These are phyloP conservation scores for Hyaloperonospora brassicae DNA, from an alignment of 352 stramenopile species.

Conservation along the genomic window DNA sequence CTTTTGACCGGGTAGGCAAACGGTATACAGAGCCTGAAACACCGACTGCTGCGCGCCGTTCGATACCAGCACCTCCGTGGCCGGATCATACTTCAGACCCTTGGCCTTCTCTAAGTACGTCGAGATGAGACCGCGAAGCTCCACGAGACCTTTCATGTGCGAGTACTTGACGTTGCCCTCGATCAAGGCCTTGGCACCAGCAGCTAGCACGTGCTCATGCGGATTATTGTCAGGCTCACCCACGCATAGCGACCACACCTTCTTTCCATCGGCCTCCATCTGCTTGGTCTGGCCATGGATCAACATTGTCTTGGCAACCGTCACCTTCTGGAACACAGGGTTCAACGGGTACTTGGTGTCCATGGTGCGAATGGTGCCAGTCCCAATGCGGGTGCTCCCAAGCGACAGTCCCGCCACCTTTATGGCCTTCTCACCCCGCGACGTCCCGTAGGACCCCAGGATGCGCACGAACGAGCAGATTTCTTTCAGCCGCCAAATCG, in stretches of 20 bases:
- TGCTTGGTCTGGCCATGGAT: constrained; percentile 93
- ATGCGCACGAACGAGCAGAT: constrained; percentile 80
- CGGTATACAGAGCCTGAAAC: constrained; percentile 87
- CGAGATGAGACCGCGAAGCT: constrained; percentile 84
- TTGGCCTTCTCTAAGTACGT: constrained; percentile 87
- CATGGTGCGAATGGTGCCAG: constrained; percentile 32
- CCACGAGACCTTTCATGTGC: constrained; percentile 87
- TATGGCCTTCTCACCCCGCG: constrained; percentile 13
- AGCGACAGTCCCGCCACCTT: constrained; percentile 10
- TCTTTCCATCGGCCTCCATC: constrained; percentile 89
- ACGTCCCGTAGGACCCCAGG: constrained; percentile 73
- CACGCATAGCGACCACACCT: constrained; percentile 90
- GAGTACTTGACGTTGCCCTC: constrained; percentile 91
- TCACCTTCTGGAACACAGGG: constrained; percentile 78
- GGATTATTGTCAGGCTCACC: constrained; percentile 94
- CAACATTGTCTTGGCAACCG: constrained; percentile 87
- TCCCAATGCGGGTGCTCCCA: constrained; percentile 17
- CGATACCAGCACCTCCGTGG: constrained; percentile 91
- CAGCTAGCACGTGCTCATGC: constrained; percentile 80
- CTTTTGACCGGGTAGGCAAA: constrained; percentile 86
- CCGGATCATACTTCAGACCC: constrained; percentile 79
- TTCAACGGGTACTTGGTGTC: constrained; percentile 58
- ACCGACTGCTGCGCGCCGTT: constrained; percentile 94
- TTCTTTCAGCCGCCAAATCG: constrained; percentile 73
- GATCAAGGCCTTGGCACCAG: constrained; percentile 55